These are phyloP conservation scores for Plasmodium sp. DNA, from an alignment of 169 alveolate species.

Conservation along the genomic window DNA sequence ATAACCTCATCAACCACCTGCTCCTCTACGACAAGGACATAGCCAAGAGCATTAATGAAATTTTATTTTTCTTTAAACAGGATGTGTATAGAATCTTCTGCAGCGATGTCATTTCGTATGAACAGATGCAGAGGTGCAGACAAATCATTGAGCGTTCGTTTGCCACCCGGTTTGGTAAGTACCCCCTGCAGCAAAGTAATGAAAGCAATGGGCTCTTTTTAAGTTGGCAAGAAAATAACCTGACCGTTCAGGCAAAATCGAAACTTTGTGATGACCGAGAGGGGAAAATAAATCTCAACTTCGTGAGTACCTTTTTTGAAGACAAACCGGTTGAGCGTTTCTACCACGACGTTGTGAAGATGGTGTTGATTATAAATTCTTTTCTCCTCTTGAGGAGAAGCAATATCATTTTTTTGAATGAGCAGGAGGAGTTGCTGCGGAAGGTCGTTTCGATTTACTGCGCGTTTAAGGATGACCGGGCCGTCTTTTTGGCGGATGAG, in stretches of 20 bases:
- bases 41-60: slow-evolving; percentile 10
- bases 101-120: not conserved
- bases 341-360: not conserved
- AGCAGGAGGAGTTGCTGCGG: not conserved
- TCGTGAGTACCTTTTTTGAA: slow-evolving; percentile 1
- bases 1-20: slow-evolving; percentile 20
- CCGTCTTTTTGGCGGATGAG: not conserved
- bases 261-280: not conserved
- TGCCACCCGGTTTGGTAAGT: slow-evolving; percentile 1
- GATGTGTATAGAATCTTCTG: slow-evolving; percentile 33
- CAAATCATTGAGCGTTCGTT: not conserved
- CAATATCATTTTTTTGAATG: slow-evolving; percentile 31
- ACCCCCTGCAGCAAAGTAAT: not conserved
- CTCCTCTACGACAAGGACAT: slow-evolving; percentile 25
- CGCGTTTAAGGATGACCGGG: not conserved
- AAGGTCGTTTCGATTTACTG: slow-evolving; percentile 22
- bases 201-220: not conserved
- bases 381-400: slow-evolving; percentile 28
- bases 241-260: not conserved
- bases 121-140: not conserved
- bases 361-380: not conserved
- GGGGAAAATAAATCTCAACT: not conserved
- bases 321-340: not conserved
- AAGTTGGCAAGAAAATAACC: not conserved
- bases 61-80: slow-evolving; percentile 2